phyloP scores from a whole-genome alignment of 2,329 filamentous ascomycete genomes.

The Fusarium praegraminearum region DNA sequence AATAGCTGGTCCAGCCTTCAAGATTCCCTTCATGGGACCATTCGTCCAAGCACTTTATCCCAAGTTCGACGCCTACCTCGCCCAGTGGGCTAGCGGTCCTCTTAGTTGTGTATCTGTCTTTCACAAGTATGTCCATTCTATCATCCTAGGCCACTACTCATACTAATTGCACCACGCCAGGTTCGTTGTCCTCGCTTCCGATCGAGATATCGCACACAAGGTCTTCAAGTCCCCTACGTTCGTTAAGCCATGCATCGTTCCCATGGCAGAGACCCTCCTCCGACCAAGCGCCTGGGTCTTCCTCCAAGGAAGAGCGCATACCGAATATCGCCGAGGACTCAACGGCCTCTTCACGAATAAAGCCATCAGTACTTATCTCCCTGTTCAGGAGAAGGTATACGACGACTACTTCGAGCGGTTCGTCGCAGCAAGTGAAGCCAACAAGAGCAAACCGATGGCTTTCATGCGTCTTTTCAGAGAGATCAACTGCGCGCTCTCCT shows the following conservation, averaged over 20 bases:
- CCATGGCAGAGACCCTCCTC: constrained; percentile 76
- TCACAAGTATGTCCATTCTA: constrained; percentile 72
- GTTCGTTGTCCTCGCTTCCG: constrained; percentile 83
- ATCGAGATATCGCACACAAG: constrained; percentile 82
- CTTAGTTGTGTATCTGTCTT: constrained; percentile 87
- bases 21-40: constrained; percentile 78
- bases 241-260: constrained; percentile 82
- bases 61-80: constrained; percentile 78
- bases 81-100: constrained; percentile 82
- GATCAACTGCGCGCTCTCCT: constrained; percentile 82
- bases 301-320: constrained; percentile 79
- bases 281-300: constrained; percentile 83
- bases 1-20: constrained; percentile 72
- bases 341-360: constrained; percentile 80
- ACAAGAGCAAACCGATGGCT: constrained; percentile 67
- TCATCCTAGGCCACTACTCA: accelerated
- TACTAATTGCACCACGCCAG: constrained; percentile 53
- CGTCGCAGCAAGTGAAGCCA: constrained; percentile 66
- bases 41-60: constrained; percentile 82
- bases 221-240: constrained; percentile 83
- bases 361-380: constrained; percentile 77
- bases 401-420: constrained; percentile 77
- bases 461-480: constrained; percentile 82
- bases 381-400: constrained; percentile 79
- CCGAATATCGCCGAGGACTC: constrained; percentile 81